Base-by-base conservation (phyloP, 441 rosid genomes). In the Eutrema salsugineum region DNA sequence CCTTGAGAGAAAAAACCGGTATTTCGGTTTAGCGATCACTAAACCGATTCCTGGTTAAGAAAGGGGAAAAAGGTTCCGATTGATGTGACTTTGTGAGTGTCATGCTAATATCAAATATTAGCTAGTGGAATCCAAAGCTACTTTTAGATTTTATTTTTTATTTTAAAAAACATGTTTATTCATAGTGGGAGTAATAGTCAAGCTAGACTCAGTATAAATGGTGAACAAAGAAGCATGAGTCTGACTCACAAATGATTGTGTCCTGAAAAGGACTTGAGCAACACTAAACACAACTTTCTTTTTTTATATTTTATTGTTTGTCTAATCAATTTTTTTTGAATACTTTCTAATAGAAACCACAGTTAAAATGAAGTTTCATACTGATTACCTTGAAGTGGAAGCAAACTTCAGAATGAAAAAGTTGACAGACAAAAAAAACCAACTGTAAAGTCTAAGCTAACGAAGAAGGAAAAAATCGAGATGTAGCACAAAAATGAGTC, bases 41-140 rank as follows among this genome's bases (percentile, higher is more conserved):
- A 43, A 63, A 44, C 64, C 70, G 64, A 49, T 27, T 55, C 59
- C 17, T 43, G 68, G 48, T 16, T 38, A 16, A 39, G 62, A 14
- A 42, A 19, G 14, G 27, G 32, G 40, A 27, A 60, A 59, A 48
- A 46, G 10, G 17, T 46, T 43, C 47, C n/a, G 5, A 7, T 22
- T 24, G 15, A 11, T 44, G 63, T 8, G 63, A 65, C 17, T 57
- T 57, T 36, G 46, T 57, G 44, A 35, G 65, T 54, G 50, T 73
- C 35, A 47, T 55, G 59, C 42, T n/a, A 64, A 16, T 64, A 72
- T 36, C 48, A 47, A 53, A 56, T 56, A 17, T 9, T 22, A 38
- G 65, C 33, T 40, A 73, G 78, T 73, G 72, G 78, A 73, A 50
- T 73, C 46, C 20, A 66, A 73, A 66, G 68, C 47, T 66, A 11